Evolutionary conservation across 169 alveolate genomes (phyloP).

Genomic region (Eimeria brunetti): DNA sequence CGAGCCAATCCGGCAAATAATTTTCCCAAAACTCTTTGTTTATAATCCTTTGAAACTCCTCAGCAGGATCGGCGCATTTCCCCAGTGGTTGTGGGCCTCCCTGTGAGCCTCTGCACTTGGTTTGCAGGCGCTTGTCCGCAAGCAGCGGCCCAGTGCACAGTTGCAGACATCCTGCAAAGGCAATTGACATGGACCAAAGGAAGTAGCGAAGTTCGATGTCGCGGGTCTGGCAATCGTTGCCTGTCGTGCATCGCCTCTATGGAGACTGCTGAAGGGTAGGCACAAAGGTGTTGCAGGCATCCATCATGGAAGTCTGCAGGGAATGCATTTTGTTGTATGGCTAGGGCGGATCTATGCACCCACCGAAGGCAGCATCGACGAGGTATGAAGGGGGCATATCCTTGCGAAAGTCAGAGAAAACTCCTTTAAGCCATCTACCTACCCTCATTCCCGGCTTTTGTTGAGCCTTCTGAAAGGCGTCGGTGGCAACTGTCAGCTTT

Average conservation of each 20-base stretch:
- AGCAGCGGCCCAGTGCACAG: slow-evolving; percentile 36
- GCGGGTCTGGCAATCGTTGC: background rate
- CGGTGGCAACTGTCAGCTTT: background rate
- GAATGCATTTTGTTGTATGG: background rate
- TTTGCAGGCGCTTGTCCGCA: slow-evolving; percentile 31
- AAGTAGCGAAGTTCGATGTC: background rate
- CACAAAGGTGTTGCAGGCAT: background rate
- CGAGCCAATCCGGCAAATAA: slow-evolving; percentile 15
- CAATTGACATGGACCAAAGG: background rate
- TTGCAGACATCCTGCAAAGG: slow-evolving; percentile 25
- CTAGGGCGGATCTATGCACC: background rate
- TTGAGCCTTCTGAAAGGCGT: background rate
- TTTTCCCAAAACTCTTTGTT: slow-evolving; percentile 12
- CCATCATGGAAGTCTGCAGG: background rate
- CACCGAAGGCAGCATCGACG: slow-evolving; percentile 49
- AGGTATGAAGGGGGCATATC: slow-evolving; percentile 33
- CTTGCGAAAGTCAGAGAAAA: slow-evolving; percentile 45
- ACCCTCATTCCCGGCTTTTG: slow-evolving; percentile 19
- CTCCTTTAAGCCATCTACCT: background rate
- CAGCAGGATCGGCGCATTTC: slow-evolving; percentile 68
- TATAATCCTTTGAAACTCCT: slow-evolving; percentile 9
- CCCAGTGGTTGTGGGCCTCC: slow-evolving; percentile 40
- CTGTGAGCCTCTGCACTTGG: slow-evolving; percentile 44
- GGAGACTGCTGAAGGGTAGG: background rate
- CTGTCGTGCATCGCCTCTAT: background rate